These are phyloP conservation scores for Lobosporangium transversale DNA, from an alignment of 192 early-diverging fungal genomes.

Conservation along the genomic window DNA sequence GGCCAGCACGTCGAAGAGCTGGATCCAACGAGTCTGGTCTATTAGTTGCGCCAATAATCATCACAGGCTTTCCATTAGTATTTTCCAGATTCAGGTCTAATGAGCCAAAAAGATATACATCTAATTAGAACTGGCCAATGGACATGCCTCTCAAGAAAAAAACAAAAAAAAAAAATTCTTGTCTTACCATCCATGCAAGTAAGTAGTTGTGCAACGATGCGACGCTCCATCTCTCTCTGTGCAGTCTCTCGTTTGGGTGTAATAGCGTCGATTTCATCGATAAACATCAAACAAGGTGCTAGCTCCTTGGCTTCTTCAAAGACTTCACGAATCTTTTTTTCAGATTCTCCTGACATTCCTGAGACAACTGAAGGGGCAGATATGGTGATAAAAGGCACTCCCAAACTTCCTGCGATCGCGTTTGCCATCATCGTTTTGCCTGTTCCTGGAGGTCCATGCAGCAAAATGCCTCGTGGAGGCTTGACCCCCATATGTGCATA, in stretches of 20 bases:
- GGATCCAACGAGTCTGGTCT: conserved; percentile 98
- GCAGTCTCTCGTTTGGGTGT: conserved; percentile 91
- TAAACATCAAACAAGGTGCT: conserved; percentile 93
- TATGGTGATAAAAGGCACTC: conserved; percentile 92
- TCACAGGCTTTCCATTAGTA: conserved; percentile 87
- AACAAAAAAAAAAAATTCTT: no score
- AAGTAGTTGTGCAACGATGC: conserved; percentile 96
- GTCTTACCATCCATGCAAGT: conserved; percentile 91
- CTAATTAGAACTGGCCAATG: no score
- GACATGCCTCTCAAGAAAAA: neutral
- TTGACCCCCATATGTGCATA: conserved; percentile 92
- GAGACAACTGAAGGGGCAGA: conserved; percentile 95
- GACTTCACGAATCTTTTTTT: conserved; percentile 96
- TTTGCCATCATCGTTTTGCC: conserved; percentile 96
- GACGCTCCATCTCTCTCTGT: conserved; percentile 94
- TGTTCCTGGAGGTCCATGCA: conserved; percentile 97
- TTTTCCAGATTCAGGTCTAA: conserved; percentile 92
- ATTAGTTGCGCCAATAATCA: conserved; percentile 99
- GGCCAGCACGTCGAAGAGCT: conserved; percentile 93
- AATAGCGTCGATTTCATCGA: conserved; percentile 99
- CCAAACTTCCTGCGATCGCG: conserved; percentile 95
- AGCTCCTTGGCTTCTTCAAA: conserved; percentile 94
- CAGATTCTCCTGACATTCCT: conserved; percentile 98
- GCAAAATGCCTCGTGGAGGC: conserved; percentile 91
- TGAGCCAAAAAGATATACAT: no score